A percentile compares a stretch with the other conserved stretches of the same genome.
phyloP scores from a whole-genome alignment of 1,284 basidiomycete species.

The Cryptococcus deneoformans region DNA sequence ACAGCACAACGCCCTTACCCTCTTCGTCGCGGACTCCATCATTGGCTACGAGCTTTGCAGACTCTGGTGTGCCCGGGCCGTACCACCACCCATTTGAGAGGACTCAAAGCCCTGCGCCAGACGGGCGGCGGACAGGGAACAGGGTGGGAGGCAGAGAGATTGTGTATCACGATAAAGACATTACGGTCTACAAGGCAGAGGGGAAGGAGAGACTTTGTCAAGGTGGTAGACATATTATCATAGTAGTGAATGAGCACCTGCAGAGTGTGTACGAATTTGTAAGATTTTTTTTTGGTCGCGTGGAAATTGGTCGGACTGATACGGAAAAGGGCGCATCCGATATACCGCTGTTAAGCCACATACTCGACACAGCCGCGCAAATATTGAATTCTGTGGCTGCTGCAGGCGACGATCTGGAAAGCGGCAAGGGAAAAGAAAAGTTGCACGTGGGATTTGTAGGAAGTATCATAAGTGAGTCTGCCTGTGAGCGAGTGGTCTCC shows the following conservation, averaged over 20 bases:
- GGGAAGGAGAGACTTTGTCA: constrained; percentile 37
- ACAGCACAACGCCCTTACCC: neutral
- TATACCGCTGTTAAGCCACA: constrained; percentile 40
- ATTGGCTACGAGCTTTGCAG: neutral
- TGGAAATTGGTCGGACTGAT: neutral
- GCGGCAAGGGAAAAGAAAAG: constrained; percentile 15
- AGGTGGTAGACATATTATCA: constrained; percentile 41
- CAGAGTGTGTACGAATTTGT: constrained; percentile 46
- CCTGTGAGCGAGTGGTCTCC: neutral
- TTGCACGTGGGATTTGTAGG: constrained; percentile 42
- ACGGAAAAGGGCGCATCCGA: constrained; percentile 37
- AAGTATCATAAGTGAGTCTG: constrained; percentile 29
- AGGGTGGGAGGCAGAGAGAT: constrained; percentile 31
- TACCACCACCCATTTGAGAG: constrained; percentile 6
- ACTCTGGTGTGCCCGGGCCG: neutral
- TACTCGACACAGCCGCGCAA: constrained; percentile 28
- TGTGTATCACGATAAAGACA: constrained; percentile 35
- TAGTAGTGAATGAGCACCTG: constrained; percentile 42
- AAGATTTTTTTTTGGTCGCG: constrained; percentile 10
- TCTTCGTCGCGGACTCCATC: constrained; percentile 1
- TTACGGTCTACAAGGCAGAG: constrained; percentile 35
- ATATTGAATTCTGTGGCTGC: constrained; percentile 12
- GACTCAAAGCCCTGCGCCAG: neutral
- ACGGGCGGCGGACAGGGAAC: constrained; percentile 1
- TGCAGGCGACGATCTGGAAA: constrained; percentile 12